Base-by-base conservation (phyloP, 2,329 filamentous ascomycete genomes). In the Aspergillus piperis region DNA sequence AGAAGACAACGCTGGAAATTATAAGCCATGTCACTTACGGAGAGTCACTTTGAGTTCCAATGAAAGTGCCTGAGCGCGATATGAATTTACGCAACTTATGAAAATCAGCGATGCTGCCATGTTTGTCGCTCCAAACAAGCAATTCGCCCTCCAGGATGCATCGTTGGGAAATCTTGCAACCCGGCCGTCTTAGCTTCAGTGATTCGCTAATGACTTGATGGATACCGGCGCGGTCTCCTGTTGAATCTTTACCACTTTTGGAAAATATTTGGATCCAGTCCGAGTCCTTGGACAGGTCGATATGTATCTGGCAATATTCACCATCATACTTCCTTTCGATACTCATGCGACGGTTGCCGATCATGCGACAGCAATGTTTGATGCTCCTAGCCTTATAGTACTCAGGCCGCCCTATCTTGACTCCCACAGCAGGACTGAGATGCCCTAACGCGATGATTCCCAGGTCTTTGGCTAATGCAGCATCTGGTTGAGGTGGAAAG, bases 231-330 rank as follows among this genome's bases (percentile, higher is more conserved):
- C 90, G 84, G 72, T 96, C 92, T 54, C 78, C 71, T 0, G 92
- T 96, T 48, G 92, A 94, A 66, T 96, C 91, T 71, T 95, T 96
- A 60, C 92, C 91, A 68, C 91, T 95, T 72, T 96, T 97, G 8
- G 92, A 96, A 71, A 95, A 96, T 30, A 96, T 94, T 64, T 89
- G 88, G 27, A 96, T 86, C 51, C 81, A 84, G 1, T 82, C 71
- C 60, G 71, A 50, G 13, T 58, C 15, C 78, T 84, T 86, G 8
- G 79, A 78, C 6, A 90, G 77, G 69, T 96, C 87, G 41, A 96
- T 80, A 68, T 96, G 92, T 30, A 96, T 86, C 73, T 96, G 92
- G 67, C 91, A 96, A 66, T 95, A 96, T 74, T 96, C 92, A 11
- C 90, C 92, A 68, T 96, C 92, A 62, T 96, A 86, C 71, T 96